Conservation (phyloP, 768 basidiomycete species). For the Albatrellus ellisii region DNA sequence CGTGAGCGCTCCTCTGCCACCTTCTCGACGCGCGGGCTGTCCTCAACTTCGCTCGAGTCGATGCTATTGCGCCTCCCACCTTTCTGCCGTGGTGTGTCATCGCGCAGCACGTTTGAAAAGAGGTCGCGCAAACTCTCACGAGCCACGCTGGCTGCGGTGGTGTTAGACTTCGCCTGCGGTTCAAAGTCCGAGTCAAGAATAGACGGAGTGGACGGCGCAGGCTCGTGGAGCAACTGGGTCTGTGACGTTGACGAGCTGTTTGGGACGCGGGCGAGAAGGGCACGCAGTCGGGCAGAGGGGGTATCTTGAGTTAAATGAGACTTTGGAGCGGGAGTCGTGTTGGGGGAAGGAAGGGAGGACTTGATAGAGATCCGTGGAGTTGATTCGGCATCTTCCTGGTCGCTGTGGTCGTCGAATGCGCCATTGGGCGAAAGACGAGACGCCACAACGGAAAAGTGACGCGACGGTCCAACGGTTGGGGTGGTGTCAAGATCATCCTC, state of each 20-base stretch:
- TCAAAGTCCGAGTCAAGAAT: constrained; percentile 14
- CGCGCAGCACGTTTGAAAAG: constrained; percentile 10
- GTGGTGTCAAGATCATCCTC: too few species aligned
- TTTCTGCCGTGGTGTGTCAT: constrained; percentile 6
- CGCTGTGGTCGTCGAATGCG: constrained; percentile 5
- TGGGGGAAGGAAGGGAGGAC: constrained; percentile 10
- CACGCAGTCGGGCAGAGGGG: constrained; percentile 11
- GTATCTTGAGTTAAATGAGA: constrained; percentile 6
- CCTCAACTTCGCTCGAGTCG: constrained; percentile 14
- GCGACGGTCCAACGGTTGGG: background rate
- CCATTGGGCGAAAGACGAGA: constrained; percentile 1
- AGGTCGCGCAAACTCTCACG: constrained; percentile 11
- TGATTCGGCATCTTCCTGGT: constrained; percentile 10
- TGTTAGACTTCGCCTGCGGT: constrained; percentile 10
- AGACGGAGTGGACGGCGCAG: constrained; percentile 10
- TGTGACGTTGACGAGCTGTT: constrained; percentile 11
- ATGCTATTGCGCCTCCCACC: constrained; percentile 12
- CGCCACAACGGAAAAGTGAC: background rate
- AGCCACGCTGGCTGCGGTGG: constrained; percentile 1
- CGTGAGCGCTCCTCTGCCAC: constrained; percentile 10
- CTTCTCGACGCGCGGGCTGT: constrained; percentile 12
- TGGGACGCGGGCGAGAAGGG: constrained; percentile 8
- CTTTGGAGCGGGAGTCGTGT: background rate
- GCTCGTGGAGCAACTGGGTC: constrained; percentile 12
- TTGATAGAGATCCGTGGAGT: constrained; percentile 11